Evolutionary conservation across 2,329 filamentous ascomycete species (phyloP), one percentile per base, ranked within the genome.

Genomic region (Fusarium kyushuense): DNA sequence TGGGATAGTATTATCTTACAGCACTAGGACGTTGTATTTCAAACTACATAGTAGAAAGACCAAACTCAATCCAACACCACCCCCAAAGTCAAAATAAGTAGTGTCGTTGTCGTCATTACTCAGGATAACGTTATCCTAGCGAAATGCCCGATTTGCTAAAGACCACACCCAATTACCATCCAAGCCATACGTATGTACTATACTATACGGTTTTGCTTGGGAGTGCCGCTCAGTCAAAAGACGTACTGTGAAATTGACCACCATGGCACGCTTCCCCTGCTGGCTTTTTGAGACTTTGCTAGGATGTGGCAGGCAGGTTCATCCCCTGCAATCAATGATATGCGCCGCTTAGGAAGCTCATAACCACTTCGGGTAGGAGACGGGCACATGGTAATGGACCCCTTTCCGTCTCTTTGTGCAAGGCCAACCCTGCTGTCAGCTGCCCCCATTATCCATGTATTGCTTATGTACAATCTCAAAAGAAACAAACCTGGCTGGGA

Each of bases 361-460:
- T 59, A 61, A 59, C 58, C 63, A 56, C 61, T 64, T 59, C 54
- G 41, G 60, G 68, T 60, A 70, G 61, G 60, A 63, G 57, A 63
- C 48, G 55, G 66, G 69, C 72, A 72, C 72, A 73, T 72, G 67
- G 71, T 67, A 72, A 67, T 73, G 72, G 67, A 63, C 69, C 65
- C 54, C 52, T 58, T 54, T 46, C 62, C 47, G 61, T 64, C 63
- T 68, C 65, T 57, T 29, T 63, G 65, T 67, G 65, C 62, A 70
- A 40, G 56, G 58, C 58, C 59, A 60, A 64, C 68, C 67, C 69
- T 62, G 58, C 69, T 69, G 61, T 58, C 59, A 63, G 60, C 57
- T 55, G 65, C 42, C 59, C 56, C 58, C 57, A 46, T 54, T 21
- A 23, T 33, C 23, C 43, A 54, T 51, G 53, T 54, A 43, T 46